Evolutionary conservation across 306 rosid genomes (phyloP), one percentile per base, ranked within the genome.

Genomic region (Dalbergia oliveri): DNA sequence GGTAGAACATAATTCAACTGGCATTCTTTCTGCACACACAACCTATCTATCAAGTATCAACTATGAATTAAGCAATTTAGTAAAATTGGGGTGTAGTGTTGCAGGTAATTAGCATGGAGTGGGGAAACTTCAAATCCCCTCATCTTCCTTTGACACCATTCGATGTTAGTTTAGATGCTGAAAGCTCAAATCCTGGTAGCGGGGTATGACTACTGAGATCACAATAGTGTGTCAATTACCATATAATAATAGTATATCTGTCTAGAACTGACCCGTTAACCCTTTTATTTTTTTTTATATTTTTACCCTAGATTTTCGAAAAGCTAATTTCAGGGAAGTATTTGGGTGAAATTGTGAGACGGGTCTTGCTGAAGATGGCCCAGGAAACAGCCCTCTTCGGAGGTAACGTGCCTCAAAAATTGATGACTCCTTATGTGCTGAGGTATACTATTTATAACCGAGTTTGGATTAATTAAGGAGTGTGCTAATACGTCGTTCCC

Each of bases 341-440:
- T 66, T 69, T 88, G 79, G 97, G 96, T 62, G 97, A 93, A 84
- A 69, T 87, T 50, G 97, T 82, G 82, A 88, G 96, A 85, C 80
- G 83, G 14, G 89, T 93, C 2, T 79, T 90, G 65, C 56, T 89
- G 70, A 87, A 81, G 77, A 66, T 93, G 86, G 95, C 96, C 2
- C 75, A 67, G 57, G 96, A 93, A 84, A 83, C 96, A 56, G 77
- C 81, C 77, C 53, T 93, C 31, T 93, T 90, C 81, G 94, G 92
- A 70, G 70, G 80, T 9, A 41, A 0, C 0, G 85, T 85, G 59
- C 92, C 96, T 73, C 80, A 78, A 4, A 89, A 89, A 69, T 85
- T 93, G 57, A 81, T n/a, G 86, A 88, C 56, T 73, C 92, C 91
- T 26, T 88, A 82, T 75, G 44, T 50, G 9, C 80, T 93, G 72